Percentiles rank a stretch among this genome's conserved stretches.
Conservation (phyloP, 2,329 filamentous ascomycete species). For the Aureobasidium sp. region DNA sequence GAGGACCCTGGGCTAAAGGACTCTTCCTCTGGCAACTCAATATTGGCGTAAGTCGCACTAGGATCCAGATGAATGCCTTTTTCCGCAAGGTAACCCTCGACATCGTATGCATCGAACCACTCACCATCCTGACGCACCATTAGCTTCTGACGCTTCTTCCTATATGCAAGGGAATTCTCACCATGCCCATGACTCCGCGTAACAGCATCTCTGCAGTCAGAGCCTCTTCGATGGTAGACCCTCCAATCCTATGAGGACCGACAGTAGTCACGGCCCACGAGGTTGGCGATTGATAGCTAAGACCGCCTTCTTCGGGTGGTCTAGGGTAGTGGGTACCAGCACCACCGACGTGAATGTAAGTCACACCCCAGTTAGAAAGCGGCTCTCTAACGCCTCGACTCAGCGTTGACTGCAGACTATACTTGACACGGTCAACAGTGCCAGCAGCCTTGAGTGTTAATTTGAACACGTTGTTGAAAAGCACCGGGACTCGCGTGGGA, state of each 20-base stretch:
- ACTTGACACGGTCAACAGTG: slow-evolving; percentile 18
- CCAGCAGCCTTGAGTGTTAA: slow-evolving; percentile 47
- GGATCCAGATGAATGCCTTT: slow-evolving; percentile 58
- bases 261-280: slow-evolving; percentile 26
- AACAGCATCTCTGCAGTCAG: slow-evolving; percentile 34
- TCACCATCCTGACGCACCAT: slow-evolving; percentile 48
- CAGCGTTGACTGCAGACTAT: slow-evolving; percentile 34
- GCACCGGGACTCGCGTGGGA: slow-evolving; percentile 30
- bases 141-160: neutral
- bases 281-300: slow-evolving; percentile 42
- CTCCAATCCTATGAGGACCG: slow-evolving; percentile 25
- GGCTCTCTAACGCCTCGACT: slow-evolving; percentile 37
- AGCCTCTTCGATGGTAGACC: slow-evolving; percentile 22
- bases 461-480: slow-evolving; percentile 53
- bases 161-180: neutral
- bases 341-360: slow-evolving; percentile 61
- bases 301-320: slow-evolving; percentile 42
- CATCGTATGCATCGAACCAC: slow-evolving; percentile 71
- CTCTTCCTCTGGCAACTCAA: slow-evolving; percentile 39
- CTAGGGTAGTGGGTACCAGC: slow-evolving; percentile 57
- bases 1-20: neutral
- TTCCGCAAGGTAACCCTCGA: slow-evolving; percentile 63
- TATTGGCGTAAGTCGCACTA: slow-evolving; percentile 53
- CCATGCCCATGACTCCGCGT: slow-evolving; percentile 49
- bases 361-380: slow-evolving; percentile 52